A percentile compares a stretch with the other conserved stretches of the same genome.
phyloP scores from a whole-genome alignment of 345 rosid genomes.

The Stellera chamaejasme region DNA sequence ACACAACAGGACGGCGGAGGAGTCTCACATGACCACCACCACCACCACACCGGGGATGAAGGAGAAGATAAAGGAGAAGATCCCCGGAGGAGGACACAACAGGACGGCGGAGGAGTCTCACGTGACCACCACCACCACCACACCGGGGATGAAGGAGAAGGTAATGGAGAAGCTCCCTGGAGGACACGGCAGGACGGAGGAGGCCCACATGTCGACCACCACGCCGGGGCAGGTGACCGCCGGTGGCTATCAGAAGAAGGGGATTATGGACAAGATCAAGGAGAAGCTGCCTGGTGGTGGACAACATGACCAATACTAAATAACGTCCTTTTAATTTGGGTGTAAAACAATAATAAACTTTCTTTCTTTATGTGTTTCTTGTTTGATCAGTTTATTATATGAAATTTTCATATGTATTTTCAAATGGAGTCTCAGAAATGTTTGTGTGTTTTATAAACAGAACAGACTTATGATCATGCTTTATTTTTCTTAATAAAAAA shows the following conservation, averaged over 20 bases:
- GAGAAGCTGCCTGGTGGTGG: constrained; percentile 46
- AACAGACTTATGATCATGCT: too few species aligned
- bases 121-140: constrained; percentile 15
- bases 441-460: too few species aligned
- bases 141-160: constrained; percentile 48
- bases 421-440: too few species aligned
- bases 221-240: constrained; percentile 18
- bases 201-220: constrained; percentile 20
- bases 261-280: constrained; percentile 58
- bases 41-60: constrained; percentile 22
- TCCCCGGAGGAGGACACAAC: constrained; percentile 33
- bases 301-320: too few species aligned
- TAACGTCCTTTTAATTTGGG: too few species aligned
- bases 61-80: constrained; percentile 48
- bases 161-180: constrained; percentile 58
- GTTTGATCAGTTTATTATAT: too few species aligned
- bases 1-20: too few species aligned
- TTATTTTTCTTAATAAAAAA: too few species aligned
- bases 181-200: constrained; percentile 12
- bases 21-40: too few species aligned
- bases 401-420: too few species aligned
- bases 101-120: constrained; percentile 18
- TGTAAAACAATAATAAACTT: too few species aligned
- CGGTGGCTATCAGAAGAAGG: constrained; percentile 40
- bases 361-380: too few species aligned